These are phyloP conservation scores for Diospyros kaki DNA, from an alignment of 148 eudicot genomes.

Conservation along the genomic window DNA sequence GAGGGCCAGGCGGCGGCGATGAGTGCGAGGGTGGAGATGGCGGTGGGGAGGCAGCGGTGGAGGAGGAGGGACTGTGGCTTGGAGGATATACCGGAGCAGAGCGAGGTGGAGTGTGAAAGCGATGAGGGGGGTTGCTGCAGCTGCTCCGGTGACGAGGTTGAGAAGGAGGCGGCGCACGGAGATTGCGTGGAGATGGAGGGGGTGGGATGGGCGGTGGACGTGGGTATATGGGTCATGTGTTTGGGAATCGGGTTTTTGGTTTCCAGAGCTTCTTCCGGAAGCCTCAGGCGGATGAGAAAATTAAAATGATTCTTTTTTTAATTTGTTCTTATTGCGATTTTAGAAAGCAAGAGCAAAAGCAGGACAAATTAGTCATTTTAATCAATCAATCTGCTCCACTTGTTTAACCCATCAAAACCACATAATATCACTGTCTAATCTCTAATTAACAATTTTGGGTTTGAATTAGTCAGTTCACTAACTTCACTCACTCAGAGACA, in stretches of 20 bases:
- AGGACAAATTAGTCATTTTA: too few relatives aligned
- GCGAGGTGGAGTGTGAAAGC: slow-evolving; percentile 30
- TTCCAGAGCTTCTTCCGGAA: slow-evolving; percentile 44
- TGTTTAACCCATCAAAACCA: too few relatives aligned
- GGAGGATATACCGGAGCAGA: slow-evolving; percentile 62
- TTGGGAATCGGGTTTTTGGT: slow-evolving; percentile 63
- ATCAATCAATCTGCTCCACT: too few relatives aligned
- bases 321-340: too few relatives aligned
- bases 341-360: too few relatives aligned
- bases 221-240: slow-evolving; percentile 64
- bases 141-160: slow-evolving; percentile 1
- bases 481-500: too few relatives aligned
- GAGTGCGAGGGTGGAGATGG: slow-evolving; percentile 35
- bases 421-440: too few relatives aligned
- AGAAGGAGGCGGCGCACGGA: neutral
- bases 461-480: too few relatives aligned
- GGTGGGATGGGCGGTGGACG: slow-evolving; percentile 58
- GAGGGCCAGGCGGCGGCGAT: slow-evolving; percentile 16
- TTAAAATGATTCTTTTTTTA: too few relatives aligned
- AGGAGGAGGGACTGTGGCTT: slow-evolving; percentile 25
- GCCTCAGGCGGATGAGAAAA: slow-evolving; percentile 21
- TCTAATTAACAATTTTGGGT: too few relatives aligned
- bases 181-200: slow-evolving; percentile 36
- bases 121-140: slow-evolving; percentile 16
- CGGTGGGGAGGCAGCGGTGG: slow-evolving; percentile 26